These are phyloP conservation scores for Balansia obtecta DNA, from an alignment of 2,329 filamentous ascomycete genomes.

Conservation along the genomic window DNA sequence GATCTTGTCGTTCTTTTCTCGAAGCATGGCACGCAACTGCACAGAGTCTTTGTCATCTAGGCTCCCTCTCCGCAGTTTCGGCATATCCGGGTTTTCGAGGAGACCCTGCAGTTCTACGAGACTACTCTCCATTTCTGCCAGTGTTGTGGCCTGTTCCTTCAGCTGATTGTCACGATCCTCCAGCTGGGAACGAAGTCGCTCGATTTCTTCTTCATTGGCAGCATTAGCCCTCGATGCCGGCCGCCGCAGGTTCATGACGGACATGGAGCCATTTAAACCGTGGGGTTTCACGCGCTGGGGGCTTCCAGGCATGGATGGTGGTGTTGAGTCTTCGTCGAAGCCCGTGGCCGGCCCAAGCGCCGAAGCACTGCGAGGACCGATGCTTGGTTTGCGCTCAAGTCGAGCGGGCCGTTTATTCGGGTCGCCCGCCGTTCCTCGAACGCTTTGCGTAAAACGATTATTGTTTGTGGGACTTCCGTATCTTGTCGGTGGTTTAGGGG, in stretches of 20 bases:
- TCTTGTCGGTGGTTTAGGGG: constrained; percentile 16
- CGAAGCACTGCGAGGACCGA: constrained; percentile 46
- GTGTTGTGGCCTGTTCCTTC: constrained; percentile 70
- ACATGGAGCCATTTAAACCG: constrained; percentile 40
- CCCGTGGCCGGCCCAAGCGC: constrained; percentile 40
- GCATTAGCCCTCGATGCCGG: constrained; percentile 41
- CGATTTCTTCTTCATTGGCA: constrained; percentile 57
- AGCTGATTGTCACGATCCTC: constrained; percentile 78
- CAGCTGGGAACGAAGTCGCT: constrained; percentile 58
- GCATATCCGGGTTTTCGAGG: constrained; percentile 45
- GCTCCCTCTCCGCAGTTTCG: constrained; percentile 29
- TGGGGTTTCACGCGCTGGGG: constrained; percentile 40
- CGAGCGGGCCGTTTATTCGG: constrained; percentile 42
- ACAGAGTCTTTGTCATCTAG: constrained; percentile 58
- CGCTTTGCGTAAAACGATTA: constrained; percentile 49
- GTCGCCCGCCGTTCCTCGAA: constrained; percentile 48
- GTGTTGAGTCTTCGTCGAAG: constrained; percentile 44
- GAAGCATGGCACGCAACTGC: constrained; percentile 68
- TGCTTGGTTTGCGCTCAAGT: constrained; percentile 36
- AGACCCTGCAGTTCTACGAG: constrained; percentile 64
- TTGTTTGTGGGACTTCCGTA: constrained; percentile 30
- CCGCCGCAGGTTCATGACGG: constrained; percentile 41
- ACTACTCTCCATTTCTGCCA: constrained; percentile 83
- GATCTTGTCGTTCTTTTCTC: constrained; percentile 96
- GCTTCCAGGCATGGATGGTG: constrained; percentile 28